phyloP scores from a whole-genome alignment of 2,329 filamentous ascomycete genomes.

The Alternaria infectoria region DNA sequence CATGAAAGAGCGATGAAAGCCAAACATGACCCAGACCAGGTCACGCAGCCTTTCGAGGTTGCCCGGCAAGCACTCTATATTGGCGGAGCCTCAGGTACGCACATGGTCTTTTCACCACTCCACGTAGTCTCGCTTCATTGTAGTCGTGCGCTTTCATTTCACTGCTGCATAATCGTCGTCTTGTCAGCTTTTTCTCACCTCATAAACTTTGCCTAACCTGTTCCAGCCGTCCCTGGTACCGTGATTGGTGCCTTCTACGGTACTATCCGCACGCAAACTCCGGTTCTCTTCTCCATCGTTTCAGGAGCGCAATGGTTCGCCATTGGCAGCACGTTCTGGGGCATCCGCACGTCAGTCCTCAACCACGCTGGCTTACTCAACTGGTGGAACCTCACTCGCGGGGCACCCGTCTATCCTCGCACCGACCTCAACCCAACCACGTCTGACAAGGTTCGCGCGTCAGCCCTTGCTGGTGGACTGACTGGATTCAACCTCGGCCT shows the following conservation, averaged over 20 bases:
- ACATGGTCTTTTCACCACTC: not conserved
- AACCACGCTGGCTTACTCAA: constrained; percentile 37
- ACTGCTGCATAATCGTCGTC: not conserved
- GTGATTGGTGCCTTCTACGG: constrained; percentile 54
- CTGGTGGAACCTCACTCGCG: constrained; percentile 40
- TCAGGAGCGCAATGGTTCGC: constrained; percentile 82
- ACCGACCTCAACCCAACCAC: constrained; percentile 57
- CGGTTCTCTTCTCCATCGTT: constrained; percentile 71
- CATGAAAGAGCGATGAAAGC: constrained; percentile 33
- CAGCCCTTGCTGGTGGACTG: constrained; percentile 72
- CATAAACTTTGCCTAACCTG: constrained; percentile 15
- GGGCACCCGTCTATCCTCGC: constrained; percentile 24
- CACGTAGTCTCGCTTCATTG: not conserved
- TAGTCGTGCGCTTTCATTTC: not conserved
- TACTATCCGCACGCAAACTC: constrained; percentile 68
- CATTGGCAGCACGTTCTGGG: constrained; percentile 78
- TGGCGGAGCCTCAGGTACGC: constrained; percentile 42
- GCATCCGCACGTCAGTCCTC: constrained; percentile 57
- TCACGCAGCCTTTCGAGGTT: constrained; percentile 39
- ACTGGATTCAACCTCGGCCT: constrained; percentile 63
- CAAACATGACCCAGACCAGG: constrained; percentile 26
- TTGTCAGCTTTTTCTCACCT: not conserved
- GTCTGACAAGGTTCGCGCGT: constrained; percentile 69
- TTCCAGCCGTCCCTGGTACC: constrained; percentile 69
- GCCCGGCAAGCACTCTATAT: constrained; percentile 30